Evolutionary conservation across 2,329 filamentous ascomycete genomes (phyloP).

Genomic region (Teratosphaeria epicoccoides): DNA sequence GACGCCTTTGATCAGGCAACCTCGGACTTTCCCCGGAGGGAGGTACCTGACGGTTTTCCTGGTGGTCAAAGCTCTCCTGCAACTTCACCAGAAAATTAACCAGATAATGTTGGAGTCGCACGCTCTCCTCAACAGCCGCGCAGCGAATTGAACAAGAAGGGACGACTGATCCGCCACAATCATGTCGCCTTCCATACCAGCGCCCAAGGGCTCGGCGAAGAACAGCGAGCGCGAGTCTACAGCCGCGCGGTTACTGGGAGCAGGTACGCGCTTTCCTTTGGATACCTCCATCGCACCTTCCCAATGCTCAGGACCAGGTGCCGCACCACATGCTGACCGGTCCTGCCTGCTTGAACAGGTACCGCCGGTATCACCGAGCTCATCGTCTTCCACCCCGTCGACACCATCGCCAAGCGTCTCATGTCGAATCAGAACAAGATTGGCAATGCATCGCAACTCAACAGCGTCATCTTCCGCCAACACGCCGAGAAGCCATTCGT

Average conservation of each 20-base stretch:
- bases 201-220: constrained; percentile 33
- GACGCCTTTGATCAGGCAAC: too few species aligned
- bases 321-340: not conserved
- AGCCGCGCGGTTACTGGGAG: constrained; percentile 76
- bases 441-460: constrained; percentile 54
- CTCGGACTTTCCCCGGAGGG: too few species aligned
- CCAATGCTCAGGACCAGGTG: not conserved
- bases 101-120: not conserved
- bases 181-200: constrained; percentile 20
- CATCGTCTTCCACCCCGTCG: constrained; percentile 87
- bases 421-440: constrained; percentile 94
- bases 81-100: not conserved
- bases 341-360: constrained; percentile 42
- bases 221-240: constrained; percentile 78
- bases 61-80: not conserved
- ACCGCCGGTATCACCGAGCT: constrained; percentile 88
- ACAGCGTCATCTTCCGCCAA: constrained; percentile 88
- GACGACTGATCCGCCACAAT: not conserved
- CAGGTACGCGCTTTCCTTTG: constrained; percentile 52
- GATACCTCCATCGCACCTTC: constrained; percentile 1
- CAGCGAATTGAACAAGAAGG: not conserved
- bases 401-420: constrained; percentile 95
- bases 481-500: constrained; percentile 60
- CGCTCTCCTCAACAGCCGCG: not conserved
- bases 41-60: not conserved